phyloP scores from a whole-genome alignment of 495 filamentous ascomycete species.

The Tirmania nivea region DNA sequence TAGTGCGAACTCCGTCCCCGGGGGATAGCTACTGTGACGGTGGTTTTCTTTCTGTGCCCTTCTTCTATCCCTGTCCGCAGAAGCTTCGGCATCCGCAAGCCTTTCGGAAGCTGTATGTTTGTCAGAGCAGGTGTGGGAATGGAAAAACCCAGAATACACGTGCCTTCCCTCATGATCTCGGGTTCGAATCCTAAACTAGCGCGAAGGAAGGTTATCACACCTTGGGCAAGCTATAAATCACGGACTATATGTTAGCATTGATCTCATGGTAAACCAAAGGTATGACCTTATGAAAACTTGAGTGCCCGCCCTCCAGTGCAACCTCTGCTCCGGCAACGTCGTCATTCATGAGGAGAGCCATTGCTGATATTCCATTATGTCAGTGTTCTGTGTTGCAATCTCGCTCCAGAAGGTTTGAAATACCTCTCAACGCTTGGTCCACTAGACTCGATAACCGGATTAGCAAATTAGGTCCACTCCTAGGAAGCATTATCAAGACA shows the following conservation, averaged over 20 bases:
- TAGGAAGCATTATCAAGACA: slow-evolving; percentile 13
- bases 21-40: slow-evolving; percentile 42
- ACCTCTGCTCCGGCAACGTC: slow-evolving; percentile 73
- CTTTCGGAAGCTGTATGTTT: slow-evolving; percentile 37
- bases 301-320: slow-evolving; percentile 44
- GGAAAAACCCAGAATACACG: slow-evolving; percentile 5
- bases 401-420: slow-evolving; percentile 1
- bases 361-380: slow-evolving; percentile 19
- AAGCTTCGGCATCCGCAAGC: slow-evolving; percentile 56
- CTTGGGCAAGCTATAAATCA: slow-evolving; percentile 43
- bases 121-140: slow-evolving; percentile 1
- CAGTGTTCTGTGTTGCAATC: background rate
- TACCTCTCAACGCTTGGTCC: slow-evolving; percentile 41
- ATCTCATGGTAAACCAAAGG: background rate
- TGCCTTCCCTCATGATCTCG: slow-evolving; percentile 72
- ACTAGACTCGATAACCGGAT: slow-evolving; percentile 24
- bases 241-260: slow-evolving; percentile 7
- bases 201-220: slow-evolving; percentile 61
- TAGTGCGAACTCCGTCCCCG: slow-evolving; percentile 68
- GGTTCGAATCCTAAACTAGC: slow-evolving; percentile 85
- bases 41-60: slow-evolving; percentile 39
- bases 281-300: slow-evolving; percentile 82
- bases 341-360: slow-evolving; percentile 64
- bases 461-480: background rate
- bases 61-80: slow-evolving; percentile 56